A percentile compares a stretch with the other conserved stretches of the same genome.
phyloP scores from a whole-genome alignment of 116 monocot genomes.

The Trichopus zeylanicus region DNA sequence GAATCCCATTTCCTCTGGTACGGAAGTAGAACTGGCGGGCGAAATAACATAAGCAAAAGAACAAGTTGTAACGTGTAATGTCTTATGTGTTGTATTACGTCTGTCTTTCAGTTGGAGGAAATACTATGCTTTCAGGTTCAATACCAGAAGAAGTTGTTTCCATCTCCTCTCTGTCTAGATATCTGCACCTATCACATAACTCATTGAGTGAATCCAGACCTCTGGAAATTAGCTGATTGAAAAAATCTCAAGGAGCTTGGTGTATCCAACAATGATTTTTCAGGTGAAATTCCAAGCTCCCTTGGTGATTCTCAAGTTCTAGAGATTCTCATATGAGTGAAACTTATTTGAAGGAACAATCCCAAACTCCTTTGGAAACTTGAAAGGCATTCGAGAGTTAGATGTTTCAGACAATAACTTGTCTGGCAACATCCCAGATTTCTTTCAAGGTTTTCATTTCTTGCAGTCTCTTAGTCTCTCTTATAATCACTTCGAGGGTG shows the following conservation, averaged over 20 bases:
- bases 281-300: constrained; percentile 7
- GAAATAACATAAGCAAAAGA: too few relatives aligned
- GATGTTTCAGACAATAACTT: constrained; percentile 22
- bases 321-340: constrained; percentile 1
- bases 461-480: neutral
- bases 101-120: too few relatives aligned
- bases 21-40: too few relatives aligned
- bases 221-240: neutral
- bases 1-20: too few relatives aligned
- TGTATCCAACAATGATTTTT: constrained; percentile 10
- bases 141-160: constrained; percentile 3
- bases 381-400: constrained; percentile 10
- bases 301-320: neutral
- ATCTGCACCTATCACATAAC: constrained; percentile 10
- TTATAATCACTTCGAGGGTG: neutral
- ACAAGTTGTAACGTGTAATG: too few relatives aligned
- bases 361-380: neutral
- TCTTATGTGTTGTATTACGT: too few relatives aligned
- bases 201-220: constrained; percentile 4
- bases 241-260: constrained; percentile 4
- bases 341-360: constrained; percentile 19
- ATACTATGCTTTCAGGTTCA: constrained; percentile 5
- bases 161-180: constrained; percentile 1
- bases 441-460: neutral
- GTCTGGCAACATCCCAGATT: constrained; percentile 12